Evolutionary conservation across 78 protist species (phyloP).

Genomic region (Emiliania huxleyi): DNA sequence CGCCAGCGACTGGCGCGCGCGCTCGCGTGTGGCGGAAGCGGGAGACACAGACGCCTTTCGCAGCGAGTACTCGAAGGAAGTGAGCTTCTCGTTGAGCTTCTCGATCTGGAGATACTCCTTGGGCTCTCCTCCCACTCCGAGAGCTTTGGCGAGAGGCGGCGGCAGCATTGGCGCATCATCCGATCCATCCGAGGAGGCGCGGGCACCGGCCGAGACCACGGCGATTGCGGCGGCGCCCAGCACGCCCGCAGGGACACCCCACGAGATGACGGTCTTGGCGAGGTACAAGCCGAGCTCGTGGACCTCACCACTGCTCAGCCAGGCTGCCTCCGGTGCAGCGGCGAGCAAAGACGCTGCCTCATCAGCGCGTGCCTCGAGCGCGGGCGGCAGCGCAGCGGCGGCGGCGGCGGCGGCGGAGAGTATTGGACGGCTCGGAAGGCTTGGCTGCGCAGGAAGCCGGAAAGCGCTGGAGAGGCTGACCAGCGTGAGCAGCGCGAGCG

Average conservation of each 20-base stretch:
- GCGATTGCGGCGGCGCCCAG: background rate
- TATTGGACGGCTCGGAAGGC: too few species aligned
- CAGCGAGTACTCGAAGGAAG: conserved; percentile 38
- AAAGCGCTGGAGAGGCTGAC: too few species aligned
- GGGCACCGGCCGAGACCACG: background rate
- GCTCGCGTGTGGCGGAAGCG: background rate
- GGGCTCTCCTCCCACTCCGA: background rate
- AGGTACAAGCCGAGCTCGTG: conserved; percentile 35
- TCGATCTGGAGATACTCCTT: conserved; percentile 33
- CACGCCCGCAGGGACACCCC: conserved; percentile 48
- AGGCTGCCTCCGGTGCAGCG: too few species aligned
- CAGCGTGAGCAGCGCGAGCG: too few species aligned
- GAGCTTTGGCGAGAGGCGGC: background rate
- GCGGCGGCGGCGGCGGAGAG: too few species aligned
- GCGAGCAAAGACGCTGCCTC: too few species aligned
- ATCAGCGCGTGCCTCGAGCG: too few species aligned
- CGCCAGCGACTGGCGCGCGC: background rate
- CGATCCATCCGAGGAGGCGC: too few species aligned
- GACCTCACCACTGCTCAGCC: background rate
- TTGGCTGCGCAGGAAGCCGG: too few species aligned
- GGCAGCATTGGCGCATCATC: background rate
- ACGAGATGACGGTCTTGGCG: conserved; percentile 37
- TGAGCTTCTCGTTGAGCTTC: conserved; percentile 29
- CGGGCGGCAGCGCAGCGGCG: too few species aligned
- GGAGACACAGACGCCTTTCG: background rate